Base-by-base conservation (phyloP, 2,329 filamentous ascomycete species). In the Ceratocystis diversiconidia region DNA sequence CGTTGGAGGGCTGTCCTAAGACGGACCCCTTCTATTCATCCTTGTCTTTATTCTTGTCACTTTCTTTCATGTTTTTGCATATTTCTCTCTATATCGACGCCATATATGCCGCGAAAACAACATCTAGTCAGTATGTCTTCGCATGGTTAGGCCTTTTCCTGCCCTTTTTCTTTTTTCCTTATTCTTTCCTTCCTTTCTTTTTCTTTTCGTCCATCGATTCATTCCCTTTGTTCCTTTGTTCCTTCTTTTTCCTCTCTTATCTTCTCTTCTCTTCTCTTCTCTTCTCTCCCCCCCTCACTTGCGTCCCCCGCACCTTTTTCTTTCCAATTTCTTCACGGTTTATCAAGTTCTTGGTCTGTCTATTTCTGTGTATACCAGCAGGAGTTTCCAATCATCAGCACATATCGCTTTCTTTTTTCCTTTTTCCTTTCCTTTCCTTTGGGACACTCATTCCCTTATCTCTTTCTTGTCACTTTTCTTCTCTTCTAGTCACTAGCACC, bases 361-460 rank as follows among this genome's bases (percentile, higher is more conserved):
- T 46, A n/a, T 62, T 62, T 50, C 43, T 46, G 61, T 62, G 43
- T 62, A 61, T 44, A 57, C 43, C 12, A 55, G 52, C 48, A 63
- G 41, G 28, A 25, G 25, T 46, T 30, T 63, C 48, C 48, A 41
- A 52, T 52, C 7, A 52, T 25, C 19, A 52, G 48, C 48, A 52
- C 48, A 52, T 25, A 12, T 52, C 8, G 48, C 48, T 52, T 52
- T 52, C 19, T 5, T 46, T 19, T 28, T 61, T 32, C 41, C 36
- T 61, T 28, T 52, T 25, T 10, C 25, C 25, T 52, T 25, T 32
- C 25, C 28, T 25, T 59, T 59, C 5, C 28, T 61, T 32, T 25
- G 10, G 19, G 19, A 28, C 19, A 28, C 12, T 60, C 25, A 28
- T 60, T 28, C 22, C 22, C 30, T 60, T 60, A 3, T 7, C 17